Evolutionary conservation across 2,329 filamentous ascomycete genomes (phyloP).

Genomic region (Calcarisporium arbuscula): DNA sequence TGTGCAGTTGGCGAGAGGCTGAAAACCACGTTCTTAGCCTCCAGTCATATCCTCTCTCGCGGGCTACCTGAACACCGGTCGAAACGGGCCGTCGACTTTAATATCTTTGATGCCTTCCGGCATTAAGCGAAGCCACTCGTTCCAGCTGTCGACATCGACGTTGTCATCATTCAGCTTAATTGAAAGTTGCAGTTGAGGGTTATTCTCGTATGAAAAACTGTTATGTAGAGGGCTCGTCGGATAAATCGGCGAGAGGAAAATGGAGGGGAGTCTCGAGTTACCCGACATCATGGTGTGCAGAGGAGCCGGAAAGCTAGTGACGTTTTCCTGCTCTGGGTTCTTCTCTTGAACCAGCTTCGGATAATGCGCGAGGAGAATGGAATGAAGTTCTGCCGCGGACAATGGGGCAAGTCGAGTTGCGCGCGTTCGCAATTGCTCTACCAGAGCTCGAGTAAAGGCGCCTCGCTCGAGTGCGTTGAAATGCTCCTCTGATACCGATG

Average conservation of each 20-base stretch:
- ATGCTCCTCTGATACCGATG: slow-evolving; percentile 48
- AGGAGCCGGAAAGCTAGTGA: slow-evolving; percentile 46
- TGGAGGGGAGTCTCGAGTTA: slow-evolving; percentile 47
- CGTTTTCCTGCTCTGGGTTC: slow-evolving; percentile 37
- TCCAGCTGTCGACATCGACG: slow-evolving; percentile 47
- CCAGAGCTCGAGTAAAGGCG: slow-evolving; percentile 45
- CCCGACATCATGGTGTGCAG: slow-evolving; percentile 51
- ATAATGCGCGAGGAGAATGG: slow-evolving; percentile 45
- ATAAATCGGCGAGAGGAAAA: slow-evolving; percentile 46
- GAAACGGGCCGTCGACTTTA: slow-evolving; percentile 46
- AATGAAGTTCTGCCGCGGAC: slow-evolving; percentile 48
- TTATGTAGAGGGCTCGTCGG: slow-evolving; percentile 31
- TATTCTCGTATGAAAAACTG: slow-evolving; percentile 35
- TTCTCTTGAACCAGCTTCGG: slow-evolving; percentile 45
- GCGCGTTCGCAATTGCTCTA: slow-evolving; percentile 42
- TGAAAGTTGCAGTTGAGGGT: slow-evolving; percentile 42
- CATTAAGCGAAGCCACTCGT: slow-evolving; percentile 53
- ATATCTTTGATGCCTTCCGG: slow-evolving; percentile 50
- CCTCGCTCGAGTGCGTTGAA: slow-evolving; percentile 40
- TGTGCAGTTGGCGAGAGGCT: no score
- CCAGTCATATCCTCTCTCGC: no score
- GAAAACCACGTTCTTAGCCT: no score
- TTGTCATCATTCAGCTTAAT: slow-evolving; percentile 45
- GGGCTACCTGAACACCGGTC: slow-evolving; percentile 17
- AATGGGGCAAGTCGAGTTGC: slow-evolving; percentile 38